Percentiles rank a stretch among this genome's conserved stretches.
Conservation (phyloP, 2,329 filamentous ascomycete genomes). For the Diaporthe caulivora region DNA sequence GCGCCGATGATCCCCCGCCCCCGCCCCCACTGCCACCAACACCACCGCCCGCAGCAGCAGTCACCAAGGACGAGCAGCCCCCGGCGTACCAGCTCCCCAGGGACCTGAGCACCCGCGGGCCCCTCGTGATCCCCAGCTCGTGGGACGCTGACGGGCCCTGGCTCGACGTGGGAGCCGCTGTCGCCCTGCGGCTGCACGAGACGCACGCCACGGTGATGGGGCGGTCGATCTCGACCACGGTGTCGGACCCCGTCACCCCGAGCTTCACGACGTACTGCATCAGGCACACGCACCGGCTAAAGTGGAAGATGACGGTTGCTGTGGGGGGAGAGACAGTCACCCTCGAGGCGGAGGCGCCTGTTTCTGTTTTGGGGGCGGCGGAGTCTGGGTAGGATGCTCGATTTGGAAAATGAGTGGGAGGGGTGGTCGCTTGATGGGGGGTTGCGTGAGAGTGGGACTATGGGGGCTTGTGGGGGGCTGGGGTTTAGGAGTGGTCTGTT, state of each 20-base stretch:
- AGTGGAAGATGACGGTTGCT: slow-evolving; percentile 40
- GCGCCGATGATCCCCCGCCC: neutral
- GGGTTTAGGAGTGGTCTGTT: no score
- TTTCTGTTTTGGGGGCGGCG: slow-evolving; percentile 14
- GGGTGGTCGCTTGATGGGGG: neutral
- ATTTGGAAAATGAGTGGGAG: neutral
- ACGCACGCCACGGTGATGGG: slow-evolving; percentile 8
- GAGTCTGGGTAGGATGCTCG: neutral
- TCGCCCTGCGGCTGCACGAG: neutral
- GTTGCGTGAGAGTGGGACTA: neutral
- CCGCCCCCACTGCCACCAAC: neutral
- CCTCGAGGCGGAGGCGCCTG: neutral
- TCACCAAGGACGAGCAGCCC: neutral
- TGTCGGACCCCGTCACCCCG: slow-evolving; percentile 35
- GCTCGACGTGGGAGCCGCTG: slow-evolving; percentile 21
- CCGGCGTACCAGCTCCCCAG: slow-evolving; percentile 1
- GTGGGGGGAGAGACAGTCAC: slow-evolving; percentile 26
- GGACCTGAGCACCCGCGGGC: neutral
- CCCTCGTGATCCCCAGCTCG: slow-evolving; percentile 5
- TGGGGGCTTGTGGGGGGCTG: no score
- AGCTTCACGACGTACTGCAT: slow-evolving; percentile 47
- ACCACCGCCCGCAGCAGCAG: neutral
- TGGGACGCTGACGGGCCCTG: neutral
- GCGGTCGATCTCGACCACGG: neutral
- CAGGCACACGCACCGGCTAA: slow-evolving; percentile 41